Percentiles rank a stretch among this genome's conserved stretches.
phyloP scores from a whole-genome alignment of 257 asterid species.

The Solanum commersonii region DNA sequence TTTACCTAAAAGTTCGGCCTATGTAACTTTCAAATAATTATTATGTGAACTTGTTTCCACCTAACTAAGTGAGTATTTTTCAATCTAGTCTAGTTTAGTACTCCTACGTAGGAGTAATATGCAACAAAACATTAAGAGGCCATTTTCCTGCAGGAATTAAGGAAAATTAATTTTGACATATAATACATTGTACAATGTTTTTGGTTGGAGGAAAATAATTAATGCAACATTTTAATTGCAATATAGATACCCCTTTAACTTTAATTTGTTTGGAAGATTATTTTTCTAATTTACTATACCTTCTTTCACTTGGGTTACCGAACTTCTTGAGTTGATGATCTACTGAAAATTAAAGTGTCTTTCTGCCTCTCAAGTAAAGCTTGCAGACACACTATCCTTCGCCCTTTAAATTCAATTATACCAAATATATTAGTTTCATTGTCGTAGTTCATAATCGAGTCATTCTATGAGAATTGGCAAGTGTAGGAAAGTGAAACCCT shows the following conservation, averaged over 20 bases:
- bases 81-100: neutral
- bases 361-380: neutral
- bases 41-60: neutral
- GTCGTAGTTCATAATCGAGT: neutral
- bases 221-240: neutral
- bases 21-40: neutral
- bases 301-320: neutral
- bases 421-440: neutral
- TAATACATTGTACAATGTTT: neutral
- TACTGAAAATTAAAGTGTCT: neutral
- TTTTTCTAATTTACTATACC: neutral
- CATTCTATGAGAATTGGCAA: neutral
- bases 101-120: neutral
- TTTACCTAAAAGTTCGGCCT: neutral
- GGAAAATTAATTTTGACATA: neutral
- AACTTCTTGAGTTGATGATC: neutral
- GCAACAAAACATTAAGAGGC: neutral
- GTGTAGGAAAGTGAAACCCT: neutral
- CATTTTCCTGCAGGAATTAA: neutral
- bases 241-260: neutral
- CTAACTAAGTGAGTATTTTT: neutral
- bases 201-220: neutral
- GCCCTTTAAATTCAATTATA: neutral
- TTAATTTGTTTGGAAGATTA: neutral
- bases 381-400: neutral